These are phyloP conservation scores for Xanthoceras sorbifolium DNA, from an alignment of 345 rosid genomes.

Conservation along the genomic window DNA sequence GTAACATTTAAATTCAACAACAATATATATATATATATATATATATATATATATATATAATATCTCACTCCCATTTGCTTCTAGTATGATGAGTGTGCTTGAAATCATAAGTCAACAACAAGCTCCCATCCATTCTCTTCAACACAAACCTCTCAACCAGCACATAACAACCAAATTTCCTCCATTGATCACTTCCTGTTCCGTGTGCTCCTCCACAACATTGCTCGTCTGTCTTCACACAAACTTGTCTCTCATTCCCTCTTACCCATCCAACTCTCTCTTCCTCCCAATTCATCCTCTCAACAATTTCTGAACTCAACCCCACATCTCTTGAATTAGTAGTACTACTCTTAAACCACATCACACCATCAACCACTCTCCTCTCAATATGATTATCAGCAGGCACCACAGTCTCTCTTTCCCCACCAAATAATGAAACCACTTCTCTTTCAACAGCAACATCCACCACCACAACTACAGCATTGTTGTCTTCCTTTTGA, in stretches of 20 bases:
- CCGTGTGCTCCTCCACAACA: conserved; percentile 27
- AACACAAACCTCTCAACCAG: no score
- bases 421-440: background rate
- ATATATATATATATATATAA: no score
- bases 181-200: conserved; percentile 45
- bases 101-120: no score
- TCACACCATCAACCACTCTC: conserved; percentile 24
- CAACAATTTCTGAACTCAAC: conserved; percentile 33
- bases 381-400: background rate
- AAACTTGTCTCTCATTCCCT: conserved; percentile 19
- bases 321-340: conserved; percentile 27
- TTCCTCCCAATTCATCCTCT: conserved; percentile 47
- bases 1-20: no score
- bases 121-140: no score
- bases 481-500: background rate
- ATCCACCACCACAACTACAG: background rate
- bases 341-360: conserved; percentile 35
- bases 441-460: background rate
- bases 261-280: conserved; percentile 47
- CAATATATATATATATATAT: no score
- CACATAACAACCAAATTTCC: conserved; percentile 57
- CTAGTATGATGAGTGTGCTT: no score
- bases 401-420: no score
- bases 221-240: conserved; percentile 29
- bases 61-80: no score